These are phyloP conservation scores for Cytospora schulzeri DNA, from an alignment of 2,329 filamentous ascomycete genomes.

Conservation along the genomic window DNA sequence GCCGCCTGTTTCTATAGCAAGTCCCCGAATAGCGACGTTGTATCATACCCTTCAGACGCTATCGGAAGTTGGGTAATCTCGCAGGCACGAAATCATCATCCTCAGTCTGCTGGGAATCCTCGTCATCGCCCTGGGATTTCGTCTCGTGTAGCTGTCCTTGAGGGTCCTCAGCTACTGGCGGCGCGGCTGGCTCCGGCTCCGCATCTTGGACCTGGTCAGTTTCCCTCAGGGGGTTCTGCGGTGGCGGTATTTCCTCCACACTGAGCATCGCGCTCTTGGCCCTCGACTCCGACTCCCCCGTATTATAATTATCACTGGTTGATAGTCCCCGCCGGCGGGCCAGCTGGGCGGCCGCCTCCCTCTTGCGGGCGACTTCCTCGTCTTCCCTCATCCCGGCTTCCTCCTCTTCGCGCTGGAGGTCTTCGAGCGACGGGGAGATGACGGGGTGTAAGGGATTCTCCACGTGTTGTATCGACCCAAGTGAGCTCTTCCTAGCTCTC, in stretches of 20 bases:
- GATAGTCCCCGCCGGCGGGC: constrained; percentile 52
- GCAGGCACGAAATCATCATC: constrained; percentile 57
- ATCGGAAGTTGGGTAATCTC: constrained; percentile 58
- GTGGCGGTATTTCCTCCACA: constrained; percentile 35
- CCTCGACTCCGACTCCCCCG: constrained; percentile 40
- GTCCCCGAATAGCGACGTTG: neutral
- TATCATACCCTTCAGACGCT: neutral
- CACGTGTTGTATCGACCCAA: constrained; percentile 38
- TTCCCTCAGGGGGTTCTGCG: constrained; percentile 29
- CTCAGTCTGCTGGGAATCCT: neutral
- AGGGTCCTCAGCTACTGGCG: neutral
- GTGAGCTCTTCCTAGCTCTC: constrained; percentile 31
- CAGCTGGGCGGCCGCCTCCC: constrained; percentile 54
- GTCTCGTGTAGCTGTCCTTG: constrained; percentile 21
- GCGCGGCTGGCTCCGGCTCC: constrained; percentile 27
- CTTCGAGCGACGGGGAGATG: constrained; percentile 49
- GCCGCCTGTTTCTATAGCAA: neutral
- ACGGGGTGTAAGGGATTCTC: constrained; percentile 40
- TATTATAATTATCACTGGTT: constrained; percentile 36
- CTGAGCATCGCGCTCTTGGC: constrained; percentile 36
- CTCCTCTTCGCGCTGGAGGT: constrained; percentile 52
- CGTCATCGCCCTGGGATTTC: constrained; percentile 26
- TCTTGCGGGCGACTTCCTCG: constrained; percentile 53
- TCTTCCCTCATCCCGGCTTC: constrained; percentile 54
- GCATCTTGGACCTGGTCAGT: constrained; percentile 27